phyloP scores from a whole-genome alignment of 768 basidiomycete species.

The Lactarius quietus region DNA sequence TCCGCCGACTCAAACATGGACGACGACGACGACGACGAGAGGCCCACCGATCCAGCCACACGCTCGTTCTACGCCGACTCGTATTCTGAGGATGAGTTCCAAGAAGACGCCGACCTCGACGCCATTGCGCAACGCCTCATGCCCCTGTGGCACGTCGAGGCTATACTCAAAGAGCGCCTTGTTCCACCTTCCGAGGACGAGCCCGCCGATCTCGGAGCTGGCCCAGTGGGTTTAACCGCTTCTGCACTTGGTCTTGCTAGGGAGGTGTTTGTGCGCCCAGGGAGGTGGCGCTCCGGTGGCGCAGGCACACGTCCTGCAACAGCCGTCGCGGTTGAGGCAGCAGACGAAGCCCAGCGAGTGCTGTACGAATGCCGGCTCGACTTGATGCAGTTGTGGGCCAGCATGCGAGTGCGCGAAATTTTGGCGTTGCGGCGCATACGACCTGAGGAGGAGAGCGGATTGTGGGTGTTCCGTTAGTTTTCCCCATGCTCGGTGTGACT shows the following conservation, averaged over 20 bases:
- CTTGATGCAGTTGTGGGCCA: conserved; percentile 45
- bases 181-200: conserved; percentile 64
- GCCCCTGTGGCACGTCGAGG: conserved; percentile 68
- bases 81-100: conserved; percentile 6
- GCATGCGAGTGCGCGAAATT: conserved; percentile 42
- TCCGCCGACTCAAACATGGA: conserved; percentile 24
- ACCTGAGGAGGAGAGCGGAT: conserved; percentile 49
- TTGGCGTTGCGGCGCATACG: conserved; percentile 44
- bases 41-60: neutral
- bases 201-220: conserved; percentile 28
- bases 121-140: conserved; percentile 58
- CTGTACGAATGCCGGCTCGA: conserved; percentile 42
- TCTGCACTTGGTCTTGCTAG: conserved; percentile 30
- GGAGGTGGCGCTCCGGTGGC: conserved; percentile 52
- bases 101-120: conserved; percentile 40
- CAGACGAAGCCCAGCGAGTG: conserved; percentile 41
- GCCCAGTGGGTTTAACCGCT: conserved; percentile 12
- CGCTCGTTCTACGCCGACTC: neutral
- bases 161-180: conserved; percentile 63
- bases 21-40: conserved; percentile 24
- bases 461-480: conserved; percentile 45
- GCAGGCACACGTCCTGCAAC: conserved; percentile 46
- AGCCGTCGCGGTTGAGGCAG: conserved; percentile 42
- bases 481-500: neutral
- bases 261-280: conserved; percentile 54